Evolutionary conservation across 2,329 filamentous ascomycete species (phyloP), one percentile per base, ranked within the genome.

Genomic region (Beauveria medogensis): DNA sequence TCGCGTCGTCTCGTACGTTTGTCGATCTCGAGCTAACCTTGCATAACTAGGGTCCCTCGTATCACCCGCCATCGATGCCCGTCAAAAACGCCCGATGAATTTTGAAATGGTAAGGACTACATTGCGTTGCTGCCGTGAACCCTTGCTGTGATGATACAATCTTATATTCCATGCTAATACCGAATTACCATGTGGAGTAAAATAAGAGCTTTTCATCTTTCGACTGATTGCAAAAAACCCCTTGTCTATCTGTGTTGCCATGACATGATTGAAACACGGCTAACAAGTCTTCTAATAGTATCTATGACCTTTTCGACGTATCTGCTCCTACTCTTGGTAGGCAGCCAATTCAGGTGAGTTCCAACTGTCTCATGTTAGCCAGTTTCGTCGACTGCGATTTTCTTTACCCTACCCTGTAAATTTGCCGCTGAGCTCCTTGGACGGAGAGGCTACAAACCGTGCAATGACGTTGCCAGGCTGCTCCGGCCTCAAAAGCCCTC

Each of bases 381-480:
- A 37, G 20, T 44, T 51, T 40, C n/a, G 5, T 59, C 62, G 50
- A 62, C 7, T 52, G 48, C 5, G 26, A 22, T 46, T 34, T 18
- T 46, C 2, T 2, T 10, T 14, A 14, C 5, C 81, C 64, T 79
- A 90, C 84, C 74, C 86, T 67, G 94, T 75, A 70, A 90, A 92
- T 68, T 86, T 86, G 30, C 94, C 94, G 69, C 82, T 92, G 65
- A 97, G 74, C 20, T 86, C 82, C 59, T 76, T 82, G 3, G 82
- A 79, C 6, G 85, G 89, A 52, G 82, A 78, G 18, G 90, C 72
- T 0, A 86, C 87, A 64, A 97, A 78, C 68, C 84, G 88, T 3
- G 92, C 92, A 74, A 97, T 93, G 14, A 97, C 91, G 73, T 87
- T 78, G 0, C 91, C 93, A 0, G 93, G 90, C 74, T 92, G 88